Base-by-base conservation (phyloP, 805 yeast genomes). In the Nakazawaea sp. region DNA sequence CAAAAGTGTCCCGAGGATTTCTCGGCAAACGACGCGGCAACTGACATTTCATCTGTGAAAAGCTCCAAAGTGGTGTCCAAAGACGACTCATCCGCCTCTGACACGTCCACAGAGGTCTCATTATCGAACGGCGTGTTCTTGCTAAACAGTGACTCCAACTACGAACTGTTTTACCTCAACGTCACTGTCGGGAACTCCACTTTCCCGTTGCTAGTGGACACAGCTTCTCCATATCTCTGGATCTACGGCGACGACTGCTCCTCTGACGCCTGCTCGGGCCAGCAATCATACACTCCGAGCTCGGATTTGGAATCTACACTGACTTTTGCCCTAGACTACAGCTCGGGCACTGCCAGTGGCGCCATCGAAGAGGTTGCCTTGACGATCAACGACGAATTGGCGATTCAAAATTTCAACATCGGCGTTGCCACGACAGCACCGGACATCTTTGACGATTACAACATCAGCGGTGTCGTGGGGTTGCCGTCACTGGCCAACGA, bases 141-240 rank as follows among this genome's bases (percentile, higher is more conserved):
- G 19, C 40, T 51, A 17, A 52, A 57, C 24, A 33, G 55, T 1
- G 49, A 46, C 18, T 32, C 52, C 3, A 35, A 47, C 20, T 51
- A 52, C 29, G 47, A 59, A 37, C 62, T 70, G n/a, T 67, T 56
- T 38, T 64, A 48, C 31, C 56, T 63, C 35, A 58, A 67, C 43
- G 56, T 65, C 21, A 62, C 64, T 11, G 55, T 68, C 27, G 64
- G 59, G 17, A 46, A 60, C n/a, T 50, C 51, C n/a, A 57, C 58
- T 23, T 75, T 66, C 45, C 72, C 73, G 4, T 55, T 79, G 27
- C 62, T 79, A 15, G 56, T 79, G 13, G 86, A 79, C 52, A 79
- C 86, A 0, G 85, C 82, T 5, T 74, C 81, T 19, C 76, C 78
- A 13, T 70, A 76, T 40, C 51, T 76, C 2, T 79, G 86, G 86